Evolutionary conservation across 305 asterid genomes (phyloP).

Genomic region (Fraxinus platypoda): DNA sequence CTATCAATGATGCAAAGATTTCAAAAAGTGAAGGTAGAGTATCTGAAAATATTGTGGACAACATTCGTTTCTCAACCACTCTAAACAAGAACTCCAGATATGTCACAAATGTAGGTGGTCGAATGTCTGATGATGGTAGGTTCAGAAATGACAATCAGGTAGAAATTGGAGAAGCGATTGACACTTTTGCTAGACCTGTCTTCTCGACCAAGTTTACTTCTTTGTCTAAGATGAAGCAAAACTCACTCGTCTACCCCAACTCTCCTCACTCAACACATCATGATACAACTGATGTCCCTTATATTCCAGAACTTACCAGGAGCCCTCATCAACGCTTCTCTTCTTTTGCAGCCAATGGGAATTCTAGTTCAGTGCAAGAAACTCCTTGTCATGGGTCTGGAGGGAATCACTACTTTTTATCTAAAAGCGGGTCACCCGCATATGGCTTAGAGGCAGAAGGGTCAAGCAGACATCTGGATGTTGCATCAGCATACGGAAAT

Average conservation of each 20-base stretch:
- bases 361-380: constrained; percentile 30
- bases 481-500: constrained; percentile 24
- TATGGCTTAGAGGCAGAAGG: constrained; percentile 26
- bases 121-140: constrained; percentile 29
- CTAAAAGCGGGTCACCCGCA: constrained; percentile 29
- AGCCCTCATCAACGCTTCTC: constrained; percentile 28
- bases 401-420: constrained; percentile 26
- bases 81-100: constrained; percentile 21
- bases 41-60: constrained; percentile 30
- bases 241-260: constrained; percentile 19
- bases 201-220: constrained; percentile 30
- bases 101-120: constrained; percentile 26
- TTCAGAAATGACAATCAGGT: constrained; percentile 23
- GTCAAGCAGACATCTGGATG: constrained; percentile 28
- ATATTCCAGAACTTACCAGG: constrained; percentile 32
- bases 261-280: constrained; percentile 29
- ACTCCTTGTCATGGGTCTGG: constrained; percentile 29
- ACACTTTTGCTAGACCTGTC: constrained; percentile 25
- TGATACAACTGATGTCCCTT: constrained; percentile 44
- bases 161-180: constrained; percentile 30
- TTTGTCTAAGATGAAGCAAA: constrained; percentile 28
- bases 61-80: constrained; percentile 26
- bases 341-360: constrained; percentile 26
- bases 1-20: constrained; percentile 26
- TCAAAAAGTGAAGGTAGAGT: constrained; percentile 32